Conservation (phyloP, 2,329 filamentous ascomycete species). For the Colletotrichum navitas region DNA sequence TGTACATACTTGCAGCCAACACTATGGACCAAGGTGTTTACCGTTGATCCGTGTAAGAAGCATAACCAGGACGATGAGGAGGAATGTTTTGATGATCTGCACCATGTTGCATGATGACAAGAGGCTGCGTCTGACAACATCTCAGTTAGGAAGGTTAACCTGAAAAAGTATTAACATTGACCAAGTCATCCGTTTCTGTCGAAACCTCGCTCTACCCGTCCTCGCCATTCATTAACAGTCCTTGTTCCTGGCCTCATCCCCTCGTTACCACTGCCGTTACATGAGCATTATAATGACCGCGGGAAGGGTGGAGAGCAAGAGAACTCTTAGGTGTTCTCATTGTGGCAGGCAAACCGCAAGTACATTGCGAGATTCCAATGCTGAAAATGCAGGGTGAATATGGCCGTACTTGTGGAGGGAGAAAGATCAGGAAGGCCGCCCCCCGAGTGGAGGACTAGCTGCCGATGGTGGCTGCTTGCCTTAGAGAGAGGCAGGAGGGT, state of each 20-base stretch:
- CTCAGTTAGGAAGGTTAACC: neutral
- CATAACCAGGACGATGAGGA: too few species aligned
- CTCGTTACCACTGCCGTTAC: neutral
- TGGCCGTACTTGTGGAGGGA: too few species aligned
- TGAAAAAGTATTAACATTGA: neutral
- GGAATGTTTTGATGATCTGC: neutral
- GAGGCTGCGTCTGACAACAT: neutral
- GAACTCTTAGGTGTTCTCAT: fast-evolving
- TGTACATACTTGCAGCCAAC: slow-evolving; percentile 23
- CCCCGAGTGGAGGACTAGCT: too few species aligned
- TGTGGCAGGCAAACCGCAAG: neutral
- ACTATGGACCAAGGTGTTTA: slow-evolving; percentile 24
- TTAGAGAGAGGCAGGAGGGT: too few species aligned
- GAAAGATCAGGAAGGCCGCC: too few species aligned
- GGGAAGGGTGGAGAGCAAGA: neutral
- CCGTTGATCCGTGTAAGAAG: neutral
- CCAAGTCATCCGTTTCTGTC: neutral
- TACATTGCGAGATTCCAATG: neutral
- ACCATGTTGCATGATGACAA: neutral
- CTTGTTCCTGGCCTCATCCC: neutral
- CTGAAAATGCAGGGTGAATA: neutral
- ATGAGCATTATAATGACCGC: neutral
- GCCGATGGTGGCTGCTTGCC: too few species aligned
- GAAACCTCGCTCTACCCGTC: neutral
- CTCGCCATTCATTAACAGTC: neutral